Evolutionary conservation across 2,329 filamentous ascomycete genomes (phyloP).

Genomic region (Penicillium fuscoglaucum): DNA sequence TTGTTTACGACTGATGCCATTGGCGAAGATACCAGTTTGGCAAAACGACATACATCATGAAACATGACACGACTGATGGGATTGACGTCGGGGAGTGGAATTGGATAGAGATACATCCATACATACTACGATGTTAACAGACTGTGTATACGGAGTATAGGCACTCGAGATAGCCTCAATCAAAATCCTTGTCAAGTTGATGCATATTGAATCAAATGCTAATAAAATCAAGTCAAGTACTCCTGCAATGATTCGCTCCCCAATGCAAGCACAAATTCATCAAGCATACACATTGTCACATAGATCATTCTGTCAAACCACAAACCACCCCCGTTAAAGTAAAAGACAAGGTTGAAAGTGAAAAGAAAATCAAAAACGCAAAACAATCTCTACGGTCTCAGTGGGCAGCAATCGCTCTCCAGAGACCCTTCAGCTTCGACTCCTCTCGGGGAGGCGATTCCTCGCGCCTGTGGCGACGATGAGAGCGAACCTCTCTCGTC

Average conservation of each 20-base stretch:
- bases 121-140: background rate
- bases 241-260: constrained; percentile 28
- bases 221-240: constrained; percentile 18
- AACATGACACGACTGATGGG: background rate
- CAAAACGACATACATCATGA: background rate
- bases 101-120: background rate
- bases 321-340: constrained; percentile 6
- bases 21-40: background rate
- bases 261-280: constrained; percentile 21
- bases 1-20: background rate
- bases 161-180: background rate
- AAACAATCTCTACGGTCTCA: constrained; percentile 14
- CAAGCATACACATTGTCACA: constrained; percentile 17
- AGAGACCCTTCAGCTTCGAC: constrained; percentile 34
- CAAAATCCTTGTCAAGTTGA: constrained; percentile 2
- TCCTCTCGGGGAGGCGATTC: constrained; percentile 30
- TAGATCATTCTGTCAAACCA: constrained; percentile 12
- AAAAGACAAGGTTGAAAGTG: constrained; percentile 16
- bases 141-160: background rate
- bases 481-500: constrained; percentile 20
- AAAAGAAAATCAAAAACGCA: constrained; percentile 1
- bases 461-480: constrained; percentile 31
- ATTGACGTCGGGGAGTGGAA: background rate
- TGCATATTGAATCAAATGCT: constrained; percentile 10
- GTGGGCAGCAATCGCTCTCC: constrained; percentile 34